Evolutionary conservation across 805 yeast genomes (phyloP).

Genomic region (Cyberlindnera misumaiensis): DNA sequence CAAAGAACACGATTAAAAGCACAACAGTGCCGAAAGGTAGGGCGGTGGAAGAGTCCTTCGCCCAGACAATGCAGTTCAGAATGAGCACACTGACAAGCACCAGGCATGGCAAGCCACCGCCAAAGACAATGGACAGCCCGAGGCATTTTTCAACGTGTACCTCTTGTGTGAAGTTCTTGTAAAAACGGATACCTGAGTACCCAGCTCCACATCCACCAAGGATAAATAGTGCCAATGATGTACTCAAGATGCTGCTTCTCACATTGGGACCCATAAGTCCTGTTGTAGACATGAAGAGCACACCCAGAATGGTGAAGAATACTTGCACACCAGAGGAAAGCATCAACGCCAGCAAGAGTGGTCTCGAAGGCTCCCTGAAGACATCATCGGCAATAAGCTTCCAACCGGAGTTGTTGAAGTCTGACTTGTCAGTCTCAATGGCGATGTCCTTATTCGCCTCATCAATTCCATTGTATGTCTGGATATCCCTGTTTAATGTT

Average conservation of each 20-base stretch:
- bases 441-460: slow-evolving; percentile 19
- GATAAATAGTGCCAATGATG: slow-evolving; percentile 54
- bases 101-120: slow-evolving; percentile 40
- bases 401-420: slow-evolving; percentile 40
- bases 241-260: slow-evolving; percentile 59
- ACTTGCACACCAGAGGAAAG: slow-evolving; percentile 74
- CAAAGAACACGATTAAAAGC: slow-evolving; percentile 50
- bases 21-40: slow-evolving; percentile 73
- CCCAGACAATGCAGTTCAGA: slow-evolving; percentile 69
- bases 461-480: slow-evolving; percentile 27
- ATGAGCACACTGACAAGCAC: slow-evolving; percentile 44
- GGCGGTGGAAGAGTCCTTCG: slow-evolving; percentile 65
- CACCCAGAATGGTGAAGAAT: slow-evolving; percentile 55
- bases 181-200: slow-evolving; percentile 58
- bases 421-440: slow-evolving; percentile 22
- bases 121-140: slow-evolving; percentile 35
- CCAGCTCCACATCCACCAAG: slow-evolving; percentile 73
- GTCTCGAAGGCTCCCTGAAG: slow-evolving; percentile 41
- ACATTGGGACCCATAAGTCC: slow-evolving; percentile 57
- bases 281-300: slow-evolving; percentile 50
- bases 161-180: slow-evolving; percentile 44
- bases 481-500: slow-evolving; percentile 46
- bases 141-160: slow-evolving; percentile 5
- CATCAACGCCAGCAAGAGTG: slow-evolving; percentile 45
- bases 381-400: slow-evolving; percentile 48